Base-by-base conservation (phyloP, 495 filamentous ascomycete species). In the Penicillium lagena region DNA sequence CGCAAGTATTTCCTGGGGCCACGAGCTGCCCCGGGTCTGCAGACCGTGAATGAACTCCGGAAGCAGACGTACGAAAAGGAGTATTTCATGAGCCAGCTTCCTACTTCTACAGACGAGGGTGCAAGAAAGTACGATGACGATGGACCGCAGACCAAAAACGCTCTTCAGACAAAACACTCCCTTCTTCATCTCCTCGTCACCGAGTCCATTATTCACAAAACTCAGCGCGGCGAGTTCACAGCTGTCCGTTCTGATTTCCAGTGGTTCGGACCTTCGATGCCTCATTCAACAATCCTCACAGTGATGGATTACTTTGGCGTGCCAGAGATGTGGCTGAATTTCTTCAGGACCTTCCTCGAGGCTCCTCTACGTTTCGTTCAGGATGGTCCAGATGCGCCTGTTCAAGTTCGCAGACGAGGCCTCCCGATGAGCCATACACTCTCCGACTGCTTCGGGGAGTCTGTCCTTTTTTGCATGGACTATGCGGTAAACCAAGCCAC, bases 381-480 rank as follows among this genome's bases (percentile, higher is more conserved):
- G 1, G 80, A 85, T 40, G 74, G 76, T 0, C 56, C 67, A 0
- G 54, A 55, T 14, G 63, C 67, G 4, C 33, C 56, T 11, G 37
- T 67, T 27, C 71, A 67, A 27, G 59, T 62, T 3, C 77, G 83
- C 4, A 74, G 60, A 37, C 63, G 76, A 10, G 83, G 82, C 4
- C 66, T 79, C 9, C 81, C 81, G 7, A 75, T 78, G 34, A 75
- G 77, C 17, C 80, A 86, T 55, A 65, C 66, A 4, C 61, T 87
- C 9, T 81, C 77, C 14, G 68, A 77, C 35, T 56, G 78, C 33
- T 73, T 84, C 36, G 78, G 79, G 5, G 83, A 87, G 46, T 65
- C 69, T 0, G 60, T 83, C 9, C 60, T 87, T 1, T 85, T 85
- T 56, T 80, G 75, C 48, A 71, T 86, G 58, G 83, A 87, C 49